phyloP scores from a whole-genome alignment of 2,329 filamentous ascomycete genomes.

The Thelonectria blattea region DNA sequence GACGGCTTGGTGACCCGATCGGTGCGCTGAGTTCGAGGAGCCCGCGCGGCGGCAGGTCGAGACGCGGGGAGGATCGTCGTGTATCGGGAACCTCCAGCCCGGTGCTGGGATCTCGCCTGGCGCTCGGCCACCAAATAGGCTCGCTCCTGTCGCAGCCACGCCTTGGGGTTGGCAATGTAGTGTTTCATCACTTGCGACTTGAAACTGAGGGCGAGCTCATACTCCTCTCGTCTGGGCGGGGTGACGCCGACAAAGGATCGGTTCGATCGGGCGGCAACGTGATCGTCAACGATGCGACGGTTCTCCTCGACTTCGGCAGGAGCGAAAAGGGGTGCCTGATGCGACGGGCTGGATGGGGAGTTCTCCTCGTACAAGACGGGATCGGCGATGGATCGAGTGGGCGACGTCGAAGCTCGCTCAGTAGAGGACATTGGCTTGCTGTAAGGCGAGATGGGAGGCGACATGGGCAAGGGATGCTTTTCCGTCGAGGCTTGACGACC shows the following conservation, averaged over 20 bases:
- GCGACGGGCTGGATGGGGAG: constrained; percentile 46
- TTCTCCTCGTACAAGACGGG: constrained; percentile 63
- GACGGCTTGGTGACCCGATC: constrained; percentile 46
- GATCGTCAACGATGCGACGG: constrained; percentile 56
- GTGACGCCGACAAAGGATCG: constrained; percentile 50
- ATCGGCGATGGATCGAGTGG: constrained; percentile 50
- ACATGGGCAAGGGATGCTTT: constrained; percentile 53
- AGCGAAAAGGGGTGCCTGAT: constrained; percentile 56
- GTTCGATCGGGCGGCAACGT: constrained; percentile 53
- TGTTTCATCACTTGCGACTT: constrained; percentile 57
- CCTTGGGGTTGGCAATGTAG: constrained; percentile 50
- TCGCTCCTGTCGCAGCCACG: constrained; percentile 59
- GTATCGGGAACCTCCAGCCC: constrained; percentile 31
- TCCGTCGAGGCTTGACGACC: constrained; percentile 37
- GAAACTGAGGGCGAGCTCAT: constrained; percentile 60
- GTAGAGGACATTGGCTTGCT: constrained; percentile 47
- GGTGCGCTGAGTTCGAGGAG: constrained; percentile 41
- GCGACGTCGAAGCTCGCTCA: constrained; percentile 39
- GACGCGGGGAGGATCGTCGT: constrained; percentile 49
- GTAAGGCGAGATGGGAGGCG: constrained; percentile 63
- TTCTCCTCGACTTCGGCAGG: constrained; percentile 49
- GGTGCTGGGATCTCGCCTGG: constrained; percentile 46
- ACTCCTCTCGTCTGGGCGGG: constrained; percentile 60
- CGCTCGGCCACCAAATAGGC: constrained; percentile 56
- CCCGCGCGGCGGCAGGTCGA: constrained; percentile 39